Evolutionary conservation across 225 moss, liverwort and hornwort genomes (phyloP), one percentile per base, ranked within the genome.

Genomic region (Takakia lepidozioides): DNA sequence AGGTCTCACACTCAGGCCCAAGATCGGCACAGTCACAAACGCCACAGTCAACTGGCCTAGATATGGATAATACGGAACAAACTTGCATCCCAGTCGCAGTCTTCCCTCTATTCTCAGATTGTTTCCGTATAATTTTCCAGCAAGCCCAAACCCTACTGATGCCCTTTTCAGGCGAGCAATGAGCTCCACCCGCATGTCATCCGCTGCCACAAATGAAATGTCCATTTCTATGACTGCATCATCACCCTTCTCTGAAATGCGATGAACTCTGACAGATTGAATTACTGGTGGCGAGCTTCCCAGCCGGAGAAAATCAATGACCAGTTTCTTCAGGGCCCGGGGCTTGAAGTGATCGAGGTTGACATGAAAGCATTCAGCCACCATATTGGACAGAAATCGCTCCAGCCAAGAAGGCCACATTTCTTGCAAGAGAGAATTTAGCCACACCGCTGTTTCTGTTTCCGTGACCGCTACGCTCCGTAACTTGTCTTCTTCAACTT

Each of bases 401-500:
- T 75, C 75, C 28, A 75, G 56, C 75, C 75, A 75, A 21, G 69
- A 59, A 5, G 69, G 75, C 75, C 75, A 75, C 39, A 69, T 69
- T 27, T 75, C 75, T 52, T 75, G 75, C 48, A 75, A 49, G 35
- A 75, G 54, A 15, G 65, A 56, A 55, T 75, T 75, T 14, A 75
- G 39, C 75, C 75, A 75, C 5, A 62, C 17, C 2, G 69, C 75
- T 20, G 75, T 65, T 29, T 75, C 75, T 3, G 69, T 57, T 23
- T 75, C 65, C 2, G 69, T 66, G 37, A 69, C 61, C 19, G 63
- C 38, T 30, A 66, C 20, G 29, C 57, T 20, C 28, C 65, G 50
- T 10, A 69, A 75, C 38, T 65, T 57, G 29, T 63, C 14, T 27
- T 75, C 69, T n/a, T 75, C 75, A 57, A 70, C 57, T 19, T 41